Percentiles rank a stretch among this genome's conserved stretches.
phyloP scores from a whole-genome alignment of 768 basidiomycete species.

The Tephrocybe sp. region DNA sequence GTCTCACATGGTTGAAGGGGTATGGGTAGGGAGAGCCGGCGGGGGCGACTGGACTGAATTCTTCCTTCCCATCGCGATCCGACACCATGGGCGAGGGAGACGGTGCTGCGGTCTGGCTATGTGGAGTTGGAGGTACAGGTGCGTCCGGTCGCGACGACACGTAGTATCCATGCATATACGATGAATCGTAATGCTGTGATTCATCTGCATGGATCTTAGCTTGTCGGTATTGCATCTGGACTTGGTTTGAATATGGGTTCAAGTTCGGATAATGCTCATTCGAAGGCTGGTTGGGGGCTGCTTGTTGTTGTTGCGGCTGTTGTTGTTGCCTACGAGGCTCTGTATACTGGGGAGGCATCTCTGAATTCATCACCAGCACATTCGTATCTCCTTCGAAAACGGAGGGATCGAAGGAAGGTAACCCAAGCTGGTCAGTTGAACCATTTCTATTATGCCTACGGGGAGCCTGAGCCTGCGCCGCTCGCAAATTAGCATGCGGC shows the following conservation, averaged over 20 bases:
- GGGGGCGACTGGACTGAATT: constrained; percentile 51
- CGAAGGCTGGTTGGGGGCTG: constrained; percentile 13
- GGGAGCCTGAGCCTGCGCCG: constrained; percentile 30
- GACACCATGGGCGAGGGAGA: constrained; percentile 68
- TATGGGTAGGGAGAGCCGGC: constrained; percentile 79
- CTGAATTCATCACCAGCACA: constrained; percentile 20
- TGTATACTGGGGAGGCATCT: constrained; percentile 28
- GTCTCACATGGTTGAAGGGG: constrained; percentile 71
- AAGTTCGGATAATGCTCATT: constrained; percentile 17
- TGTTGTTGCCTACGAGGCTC: constrained; percentile 20
- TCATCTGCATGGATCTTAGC: constrained; percentile 53
- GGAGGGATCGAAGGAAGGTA: constrained; percentile 56
- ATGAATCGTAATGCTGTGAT: constrained; percentile 55
- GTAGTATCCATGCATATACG: constrained; percentile 59
- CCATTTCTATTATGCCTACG: constrained; percentile 55
- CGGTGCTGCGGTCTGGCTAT: constrained; percentile 70
- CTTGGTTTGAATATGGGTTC: constrained; percentile 6
- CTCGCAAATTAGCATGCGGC: constrained; percentile 21
- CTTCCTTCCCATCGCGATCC: constrained; percentile 38
- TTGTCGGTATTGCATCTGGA: constrained; percentile 30
- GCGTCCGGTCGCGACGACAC: constrained; percentile 66
- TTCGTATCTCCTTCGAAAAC: constrained; percentile 43
- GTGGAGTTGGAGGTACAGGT: constrained; percentile 78
- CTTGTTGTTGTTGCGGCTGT: too few relatives aligned
- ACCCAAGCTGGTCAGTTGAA: constrained; percentile 57